Base-by-base conservation (phyloP, 1,284 basidiomycete species). In the Cryptococcus amylolentus region DNA sequence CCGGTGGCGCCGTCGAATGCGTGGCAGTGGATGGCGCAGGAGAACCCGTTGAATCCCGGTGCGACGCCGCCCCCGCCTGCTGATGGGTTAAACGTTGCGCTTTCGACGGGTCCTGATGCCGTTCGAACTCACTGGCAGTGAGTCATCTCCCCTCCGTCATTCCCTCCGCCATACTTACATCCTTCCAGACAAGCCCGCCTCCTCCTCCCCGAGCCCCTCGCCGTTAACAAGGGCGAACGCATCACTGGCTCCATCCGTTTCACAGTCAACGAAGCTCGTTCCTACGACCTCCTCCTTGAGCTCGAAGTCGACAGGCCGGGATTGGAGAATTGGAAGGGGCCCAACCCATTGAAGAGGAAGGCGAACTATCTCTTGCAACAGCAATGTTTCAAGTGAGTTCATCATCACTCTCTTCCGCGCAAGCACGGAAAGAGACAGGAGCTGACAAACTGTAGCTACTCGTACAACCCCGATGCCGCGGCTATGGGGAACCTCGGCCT, bases 61-160 rank as follows among this genome's bases (percentile, higher is more conserved):
- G 67, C 69, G 13, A 68, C 71, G 12, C 75, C 75, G 1, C 56
- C 61, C 18, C 64, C 76, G 12, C 74, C 75, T 1, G 49, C 54
- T 9, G 61, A 68, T 51, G 76, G 76, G 1, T 39, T 76, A 20
- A 62, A 68, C 28, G 73, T 78, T 2, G 67, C 58, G 44, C 55
- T 78, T 37, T 72, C 71, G 27, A 78, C 76, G 4, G 76, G 75
- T 4, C 76, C 76, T 0, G 63, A 63, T 47, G 70, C 69, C 3
- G 55, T 72, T 2, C 67, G 75, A 13, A 76, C 75, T 16, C 76
- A 73, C 60, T 78, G 77, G 76, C 75, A 76, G 72, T 73, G 27
- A 56, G 68, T 64, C 7, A 8, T n/a, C 23, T 38, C 39, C n/a
- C 20, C 9, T 42, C 16, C n/a, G 8, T n/a, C 41, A 18, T 8